Evolutionary conservation across 2,329 filamentous ascomycete species (phyloP).

Genomic region (Phialocephala subalpina): DNA sequence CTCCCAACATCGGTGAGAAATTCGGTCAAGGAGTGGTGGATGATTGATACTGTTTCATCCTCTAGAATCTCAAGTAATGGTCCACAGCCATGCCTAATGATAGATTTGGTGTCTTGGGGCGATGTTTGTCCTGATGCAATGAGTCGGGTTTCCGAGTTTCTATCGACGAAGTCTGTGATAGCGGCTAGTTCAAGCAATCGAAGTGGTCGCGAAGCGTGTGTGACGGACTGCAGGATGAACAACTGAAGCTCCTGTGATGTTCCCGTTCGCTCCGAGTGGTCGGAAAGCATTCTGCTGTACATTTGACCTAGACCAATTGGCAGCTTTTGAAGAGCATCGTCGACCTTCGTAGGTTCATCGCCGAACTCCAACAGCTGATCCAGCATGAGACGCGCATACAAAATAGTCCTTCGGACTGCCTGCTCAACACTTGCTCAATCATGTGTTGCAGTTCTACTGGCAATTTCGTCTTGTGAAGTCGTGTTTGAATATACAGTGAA

Average conservation of each 20-base stretch:
- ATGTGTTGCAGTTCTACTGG: not conserved
- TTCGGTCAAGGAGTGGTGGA: slow-evolving; percentile 57
- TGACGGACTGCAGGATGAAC: slow-evolving; percentile 27
- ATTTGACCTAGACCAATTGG: not conserved
- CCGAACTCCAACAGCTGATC: not conserved
- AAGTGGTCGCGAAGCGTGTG: slow-evolving; percentile 32
- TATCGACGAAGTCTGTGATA: not conserved
- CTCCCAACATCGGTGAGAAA: slow-evolving; percentile 36
- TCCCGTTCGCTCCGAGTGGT: not conserved
- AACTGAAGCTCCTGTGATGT: not conserved
- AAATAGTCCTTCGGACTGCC: slow-evolving; percentile 25
- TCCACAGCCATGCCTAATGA: slow-evolving; percentile 46
- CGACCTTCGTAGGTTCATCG: not conserved
- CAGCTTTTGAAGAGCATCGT: not conserved
- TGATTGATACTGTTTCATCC: slow-evolving; percentile 52
- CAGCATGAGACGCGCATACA: slow-evolving; percentile 28
- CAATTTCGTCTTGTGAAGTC: not conserved
- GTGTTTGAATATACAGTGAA: not conserved
- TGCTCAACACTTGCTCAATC: not conserved
- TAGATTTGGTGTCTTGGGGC: slow-evolving; percentile 21
- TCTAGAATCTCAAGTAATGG: slow-evolving; percentile 52
- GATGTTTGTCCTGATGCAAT: not conserved
- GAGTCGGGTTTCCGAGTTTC: not conserved
- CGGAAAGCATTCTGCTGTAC: not conserved
- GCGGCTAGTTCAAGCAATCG: slow-evolving; percentile 28